These are phyloP conservation scores for Syzygium grande DNA, from an alignment of 345 rosid genomes.

Conservation along the genomic window DNA sequence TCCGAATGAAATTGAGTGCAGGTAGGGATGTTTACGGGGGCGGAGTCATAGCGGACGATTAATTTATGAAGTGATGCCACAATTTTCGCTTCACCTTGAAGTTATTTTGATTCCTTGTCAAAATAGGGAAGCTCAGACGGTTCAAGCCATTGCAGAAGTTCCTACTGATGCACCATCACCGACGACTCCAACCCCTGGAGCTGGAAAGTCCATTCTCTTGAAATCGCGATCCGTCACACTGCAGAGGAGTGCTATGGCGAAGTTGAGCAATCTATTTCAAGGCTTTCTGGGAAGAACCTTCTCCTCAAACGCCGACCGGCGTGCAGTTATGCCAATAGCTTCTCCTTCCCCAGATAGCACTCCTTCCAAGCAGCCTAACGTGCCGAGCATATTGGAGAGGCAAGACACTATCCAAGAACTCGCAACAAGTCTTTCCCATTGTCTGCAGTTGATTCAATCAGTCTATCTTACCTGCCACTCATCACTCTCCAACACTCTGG, in stretches of 20 bases:
- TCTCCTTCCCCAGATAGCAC: too few relatives aligned
- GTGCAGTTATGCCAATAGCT: too few relatives aligned
- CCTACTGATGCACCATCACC: neutral
- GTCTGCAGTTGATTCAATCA: neutral
- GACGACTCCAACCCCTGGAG: neutral
- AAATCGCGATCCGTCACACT: neutral
- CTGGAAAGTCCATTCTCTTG: neutral
- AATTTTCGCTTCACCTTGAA: neutral
- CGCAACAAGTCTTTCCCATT: neutral
- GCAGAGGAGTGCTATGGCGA: neutral
- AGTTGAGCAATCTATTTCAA: neutral
- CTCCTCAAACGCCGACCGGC: too few relatives aligned
- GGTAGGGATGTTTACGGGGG: neutral
- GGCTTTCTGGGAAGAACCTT: neutral
- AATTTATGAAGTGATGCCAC: neutral
- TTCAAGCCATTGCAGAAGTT: neutral
- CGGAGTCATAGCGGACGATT: neutral
- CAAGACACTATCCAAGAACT: neutral
- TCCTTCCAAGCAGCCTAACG: too few relatives aligned
- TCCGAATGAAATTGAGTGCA: too few relatives aligned
- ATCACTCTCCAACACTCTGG: neutral
- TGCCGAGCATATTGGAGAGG: too few relatives aligned
- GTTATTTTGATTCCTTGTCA: neutral
- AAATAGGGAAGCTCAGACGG: neutral
- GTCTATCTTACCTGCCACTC: neutral